Base-by-base conservation (phyloP, 2,329 filamentous ascomycete genomes). In the Neophaeococcomyces aloes region DNA sequence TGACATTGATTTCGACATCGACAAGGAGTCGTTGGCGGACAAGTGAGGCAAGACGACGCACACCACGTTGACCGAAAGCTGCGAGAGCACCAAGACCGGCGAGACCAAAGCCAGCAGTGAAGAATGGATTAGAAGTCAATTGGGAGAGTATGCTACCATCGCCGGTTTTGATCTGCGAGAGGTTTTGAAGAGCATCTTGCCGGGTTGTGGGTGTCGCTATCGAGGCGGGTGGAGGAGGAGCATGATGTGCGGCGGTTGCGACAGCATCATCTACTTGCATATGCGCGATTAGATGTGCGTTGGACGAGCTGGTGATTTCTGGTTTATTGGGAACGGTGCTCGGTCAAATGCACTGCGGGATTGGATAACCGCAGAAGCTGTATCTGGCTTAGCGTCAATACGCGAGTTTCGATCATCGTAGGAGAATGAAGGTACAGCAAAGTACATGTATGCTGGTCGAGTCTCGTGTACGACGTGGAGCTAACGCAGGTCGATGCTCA, bases 1-100 rank as follows among this genome's bases (percentile, higher is more conserved):
- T 85, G 59, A 86, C 84, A 62, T 85, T 89, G 63, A 98, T 94
- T 65, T 98, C 91, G 57, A 98, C 79, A 57, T 95, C 87, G 56
- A 96, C 86, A 23, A 98, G 79, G 66, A 98, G 78, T 38, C 89
- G 85, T 42, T 83, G 80, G 38, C 86, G 83, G 46, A 94, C 67
- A 45, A 93, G 72, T 33, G 76, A 75, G n/a, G 81, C 79, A 43
- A 79, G 79, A 56, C 79, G 71, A 48, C 88, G 76, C 47, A 83
- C 63, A 27, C 84, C 85, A 58, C 82, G 82, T 50, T 91, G 86
- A 23, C 81, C 85, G 54, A 94, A 77, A 10, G 86, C 82, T 25
- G 87, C 75, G 31, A 76, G 82, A 27, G 87, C 86, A 50, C 87
- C 91, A 41, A 98, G 73, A 23, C 83, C 85, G 48, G 88, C 91